Conservation (phyloP, 192 early-diverging fungal species). For the Diversispora epigaea region DNA sequence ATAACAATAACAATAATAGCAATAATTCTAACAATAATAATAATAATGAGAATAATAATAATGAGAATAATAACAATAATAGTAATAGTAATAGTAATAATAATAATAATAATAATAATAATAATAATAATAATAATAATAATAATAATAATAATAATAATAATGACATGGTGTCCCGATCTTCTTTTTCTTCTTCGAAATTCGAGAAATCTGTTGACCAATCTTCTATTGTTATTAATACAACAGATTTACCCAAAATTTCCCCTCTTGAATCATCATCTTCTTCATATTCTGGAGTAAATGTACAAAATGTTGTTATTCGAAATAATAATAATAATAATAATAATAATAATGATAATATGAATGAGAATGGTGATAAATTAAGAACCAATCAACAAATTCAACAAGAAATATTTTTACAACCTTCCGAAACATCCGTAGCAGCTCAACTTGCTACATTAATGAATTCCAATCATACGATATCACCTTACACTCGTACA, state of each 20-base stretch:
- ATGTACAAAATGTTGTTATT: background rate
- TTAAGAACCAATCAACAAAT: no score
- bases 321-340: background rate
- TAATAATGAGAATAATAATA: no score
- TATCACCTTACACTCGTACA: constrained; percentile 79
- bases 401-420: constrained; percentile 53
- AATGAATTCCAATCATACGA: constrained; percentile 81
- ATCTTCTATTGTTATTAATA: background rate
- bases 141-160: background rate
- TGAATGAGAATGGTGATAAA: no score
- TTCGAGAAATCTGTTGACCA: background rate
- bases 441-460: constrained; percentile 86
- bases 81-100: no score
- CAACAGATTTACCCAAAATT: constrained; percentile 2
- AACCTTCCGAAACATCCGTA: constrained; percentile 75
- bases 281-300: background rate
- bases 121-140: background rate
- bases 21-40: no score
- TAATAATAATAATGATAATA: background rate
- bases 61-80: no score
- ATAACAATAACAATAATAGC: no score
- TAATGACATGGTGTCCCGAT: background rate
- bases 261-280: background rate
- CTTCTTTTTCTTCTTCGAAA: background rate
- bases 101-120: no score